Evolutionary conservation across 352 stramenopile species (phyloP).

Genomic region (Elongisporangium prolatum): DNA sequence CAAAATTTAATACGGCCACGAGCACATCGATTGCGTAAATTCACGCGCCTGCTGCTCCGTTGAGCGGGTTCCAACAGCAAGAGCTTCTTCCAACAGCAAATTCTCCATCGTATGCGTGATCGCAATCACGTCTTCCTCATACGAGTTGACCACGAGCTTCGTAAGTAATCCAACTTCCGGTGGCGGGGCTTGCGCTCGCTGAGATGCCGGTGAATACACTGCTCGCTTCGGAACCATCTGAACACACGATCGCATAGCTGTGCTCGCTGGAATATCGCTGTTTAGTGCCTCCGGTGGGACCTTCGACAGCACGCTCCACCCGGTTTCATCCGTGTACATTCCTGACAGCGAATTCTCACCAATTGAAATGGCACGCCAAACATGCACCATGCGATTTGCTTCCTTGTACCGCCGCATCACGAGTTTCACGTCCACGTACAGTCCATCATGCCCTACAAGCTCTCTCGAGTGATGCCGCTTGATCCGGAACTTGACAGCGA

Average conservation of each 20-base stretch:
- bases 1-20: background rate
- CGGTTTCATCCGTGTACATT: conserved; percentile 61
- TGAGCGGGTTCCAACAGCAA: background rate
- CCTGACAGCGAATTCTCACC: conserved; percentile 24
- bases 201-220: conserved; percentile 1
- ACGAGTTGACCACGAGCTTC: conserved; percentile 30
- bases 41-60: background rate
- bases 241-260: conserved; percentile 45
- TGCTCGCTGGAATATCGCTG: conserved; percentile 12
- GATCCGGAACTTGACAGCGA: conserved; percentile 34
- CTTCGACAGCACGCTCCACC: conserved; percentile 48
- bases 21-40: background rate
- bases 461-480: conserved; percentile 15
- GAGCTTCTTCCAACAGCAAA: conserved; percentile 8
- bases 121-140: conserved; percentile 29
- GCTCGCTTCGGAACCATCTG: conserved; percentile 31
- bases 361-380: conserved; percentile 41
- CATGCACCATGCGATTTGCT: conserved; percentile 37
- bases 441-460: conserved; percentile 4
- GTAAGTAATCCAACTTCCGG: conserved; percentile 37
- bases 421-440: conserved; percentile 31
- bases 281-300: conserved; percentile 18
- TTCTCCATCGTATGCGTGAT: conserved; percentile 12
- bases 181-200: conserved; percentile 11
- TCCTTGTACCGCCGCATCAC: conserved; percentile 48